phyloP scores from a whole-genome alignment of 164 flowering plant genomes.

The Dillenia turbinata region DNA sequence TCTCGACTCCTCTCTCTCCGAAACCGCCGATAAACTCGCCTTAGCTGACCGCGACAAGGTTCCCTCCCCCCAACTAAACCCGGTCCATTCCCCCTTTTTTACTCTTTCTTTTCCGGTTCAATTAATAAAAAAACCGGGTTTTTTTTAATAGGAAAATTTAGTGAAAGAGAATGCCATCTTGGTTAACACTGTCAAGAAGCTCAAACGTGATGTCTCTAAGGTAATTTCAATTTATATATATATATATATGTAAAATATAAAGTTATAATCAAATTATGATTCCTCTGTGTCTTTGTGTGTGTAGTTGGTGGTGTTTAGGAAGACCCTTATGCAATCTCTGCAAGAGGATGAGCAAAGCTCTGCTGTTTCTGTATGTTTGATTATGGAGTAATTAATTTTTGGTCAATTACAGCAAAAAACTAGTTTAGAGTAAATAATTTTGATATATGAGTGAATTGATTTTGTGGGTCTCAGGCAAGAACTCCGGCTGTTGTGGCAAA shows the following conservation, averaged over 20 bases:
- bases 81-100: not conserved
- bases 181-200: constrained; percentile 69
- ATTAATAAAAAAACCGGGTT: not conserved
- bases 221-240: constrained; percentile 19
- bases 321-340: constrained; percentile 84
- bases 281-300: constrained; percentile 9
- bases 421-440: too few relatives aligned
- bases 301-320: constrained; percentile 82
- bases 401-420: too few relatives aligned
- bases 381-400: too few relatives aligned
- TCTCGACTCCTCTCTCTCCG: constrained; percentile 58
- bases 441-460: too few relatives aligned
- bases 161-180: constrained; percentile 62
- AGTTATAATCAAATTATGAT: not conserved
- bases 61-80: constrained; percentile 1
- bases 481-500: constrained; percentile 28
- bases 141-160: constrained; percentile 52
- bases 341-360: constrained; percentile 74
- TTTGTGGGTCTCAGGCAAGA: constrained; percentile 24
- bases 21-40: constrained; percentile 50
- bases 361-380: constrained; percentile 27
- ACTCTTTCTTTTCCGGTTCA: not conserved
- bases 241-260: not conserved
- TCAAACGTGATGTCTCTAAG: constrained; percentile 90
- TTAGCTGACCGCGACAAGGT: constrained; percentile 61